A percentile compares a stretch with the other conserved stretches of the same genome.
Conservation (phyloP, 1,139 yeast genomes). For the Candida mesenterica region DNA sequence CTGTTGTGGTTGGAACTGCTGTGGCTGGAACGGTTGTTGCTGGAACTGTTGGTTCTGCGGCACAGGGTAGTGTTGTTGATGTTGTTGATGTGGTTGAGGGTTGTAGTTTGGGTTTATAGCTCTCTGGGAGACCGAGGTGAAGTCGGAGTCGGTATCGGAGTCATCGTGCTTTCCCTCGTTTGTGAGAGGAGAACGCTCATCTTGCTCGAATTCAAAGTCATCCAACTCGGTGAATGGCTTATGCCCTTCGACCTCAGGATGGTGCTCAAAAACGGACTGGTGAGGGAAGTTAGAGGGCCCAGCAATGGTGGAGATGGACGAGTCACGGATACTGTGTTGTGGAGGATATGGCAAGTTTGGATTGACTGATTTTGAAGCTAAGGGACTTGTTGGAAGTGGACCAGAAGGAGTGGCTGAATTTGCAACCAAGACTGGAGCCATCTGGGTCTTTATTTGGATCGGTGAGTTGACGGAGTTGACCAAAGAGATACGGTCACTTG, state of each 20-base stretch:
- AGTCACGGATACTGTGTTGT: constrained; percentile 10
- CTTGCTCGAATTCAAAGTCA: constrained; percentile 25
- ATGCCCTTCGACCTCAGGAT: constrained; percentile 48
- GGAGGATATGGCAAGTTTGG: constrained; percentile 23
- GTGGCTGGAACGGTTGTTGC: constrained; percentile 9
- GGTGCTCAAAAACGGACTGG: constrained; percentile 42
- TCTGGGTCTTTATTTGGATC: constrained; percentile 16
- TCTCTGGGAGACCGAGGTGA: constrained; percentile 79
- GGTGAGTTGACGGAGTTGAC: constrained; percentile 29
- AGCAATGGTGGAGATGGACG: constrained; percentile 7
- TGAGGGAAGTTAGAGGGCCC: constrained; percentile 9
- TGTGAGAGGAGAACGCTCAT: constrained; percentile 8
- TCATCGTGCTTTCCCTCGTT: constrained; percentile 25
- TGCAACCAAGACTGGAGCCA: constrained; percentile 32
- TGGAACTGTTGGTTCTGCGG: constrained; percentile 6
- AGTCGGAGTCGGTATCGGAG: constrained; percentile 51
- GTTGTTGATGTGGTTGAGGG: constrained; percentile 14
- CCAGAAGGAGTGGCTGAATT: constrained; percentile 28
- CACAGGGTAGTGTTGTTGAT: constrained; percentile 13
- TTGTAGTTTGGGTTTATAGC: constrained; percentile 63
- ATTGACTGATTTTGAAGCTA: constrained; percentile 1
- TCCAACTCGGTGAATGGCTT: constrained; percentile 47
- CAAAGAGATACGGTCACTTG: constrained; percentile 9
- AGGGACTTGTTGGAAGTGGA: constrained; percentile 24
- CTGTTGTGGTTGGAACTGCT: constrained; percentile 3